Evolutionary conservation across 2,329 filamentous ascomycete species (phyloP), one percentile per base, ranked within the genome.

Genomic region (Massarina eburnea): DNA sequence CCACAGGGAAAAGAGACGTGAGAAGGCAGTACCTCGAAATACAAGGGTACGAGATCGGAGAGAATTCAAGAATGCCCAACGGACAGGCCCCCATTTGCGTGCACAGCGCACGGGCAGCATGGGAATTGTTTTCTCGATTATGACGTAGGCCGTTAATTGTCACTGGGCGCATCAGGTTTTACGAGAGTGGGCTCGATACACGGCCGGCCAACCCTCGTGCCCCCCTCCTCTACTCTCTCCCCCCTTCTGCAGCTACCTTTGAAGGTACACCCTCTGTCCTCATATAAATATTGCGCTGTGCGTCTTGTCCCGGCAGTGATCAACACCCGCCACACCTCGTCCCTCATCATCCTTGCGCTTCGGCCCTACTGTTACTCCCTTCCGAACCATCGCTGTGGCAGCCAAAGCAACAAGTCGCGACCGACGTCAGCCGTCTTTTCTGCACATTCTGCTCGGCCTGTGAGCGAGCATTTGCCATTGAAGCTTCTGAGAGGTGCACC

Each of bases 281-380:
- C 43, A 38, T 46, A 48, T 40, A 43, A 37, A 40, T 36, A 48
- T 36, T 29, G n/a, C 14, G 20, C 24, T 42, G 35, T 39, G 27
- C 20, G 36, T 46, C 60, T 54, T 53, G 46, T 49, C 51, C 52
- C 43, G 55, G 61, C 47, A 62, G 56, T 53, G 57, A 64, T 65
- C 59, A 50, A 45, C 59, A 42, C 44, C 52, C 46, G 49, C 52
- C 53, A 49, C 46, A 42, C 49, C 37, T 33, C 45, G 34, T 35
- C 43, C 51, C 52, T 20, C 52, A 43, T 47, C 32, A 47, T 46
- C 46, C 44, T 51, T 52, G 52, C 52, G 45, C 51, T 43, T 51
- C 44, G 52, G 51, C 52, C 51, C 49, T 39, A 48, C 49, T n/a
- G 21, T 21, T 21, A 14, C 17, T n/a, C 35, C 20, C 20, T 26